Conservation (phyloP, 495 filamentous ascomycete genomes). For the Cairneyella variabilis region DNA sequence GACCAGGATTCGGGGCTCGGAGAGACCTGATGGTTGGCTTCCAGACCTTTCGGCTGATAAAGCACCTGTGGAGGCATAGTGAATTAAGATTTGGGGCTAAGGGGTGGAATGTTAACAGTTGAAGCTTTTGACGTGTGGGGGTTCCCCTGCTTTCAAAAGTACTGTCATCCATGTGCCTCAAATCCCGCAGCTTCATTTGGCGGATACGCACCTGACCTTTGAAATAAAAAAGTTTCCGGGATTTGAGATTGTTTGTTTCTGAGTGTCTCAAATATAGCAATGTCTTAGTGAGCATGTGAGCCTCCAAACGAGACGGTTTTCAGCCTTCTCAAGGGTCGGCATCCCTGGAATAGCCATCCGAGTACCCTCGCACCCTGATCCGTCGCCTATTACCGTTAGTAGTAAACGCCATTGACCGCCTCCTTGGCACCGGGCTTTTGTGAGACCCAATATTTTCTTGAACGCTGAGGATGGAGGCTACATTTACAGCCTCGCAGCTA, state of each 20-base stretch:
- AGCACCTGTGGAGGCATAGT: too few species aligned
- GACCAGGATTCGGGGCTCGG: conserved; percentile 76
- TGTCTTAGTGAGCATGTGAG: too few species aligned
- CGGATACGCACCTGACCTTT: neutral
- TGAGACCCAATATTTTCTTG: neutral
- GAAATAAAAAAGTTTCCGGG: neutral
- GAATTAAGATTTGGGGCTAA: too few species aligned
- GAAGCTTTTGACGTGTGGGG: conserved; percentile 3
- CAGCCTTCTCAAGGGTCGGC: too few species aligned
- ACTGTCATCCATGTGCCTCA: conserved; percentile 3
- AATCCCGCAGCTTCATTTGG: neutral
- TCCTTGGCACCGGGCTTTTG: too few species aligned
- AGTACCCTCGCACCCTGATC: too few species aligned
- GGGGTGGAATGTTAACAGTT: too few species aligned
- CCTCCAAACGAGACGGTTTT: too few species aligned
- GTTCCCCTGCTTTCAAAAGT: conserved; percentile 9
- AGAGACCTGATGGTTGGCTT: conserved; percentile 89
- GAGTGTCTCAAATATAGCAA: conserved; percentile 4
- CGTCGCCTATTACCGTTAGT: too few species aligned
- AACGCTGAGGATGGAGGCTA: neutral
- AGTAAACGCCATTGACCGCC: too few species aligned
- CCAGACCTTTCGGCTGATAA: conserved; percentile 62
- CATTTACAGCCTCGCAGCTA: neutral
- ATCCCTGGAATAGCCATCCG: too few species aligned
- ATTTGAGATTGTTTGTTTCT: neutral